These are phyloP conservation scores for Neckera pumila DNA, from an alignment of 225 moss, liverwort and hornwort genomes.

Conservation along the genomic window DNA sequence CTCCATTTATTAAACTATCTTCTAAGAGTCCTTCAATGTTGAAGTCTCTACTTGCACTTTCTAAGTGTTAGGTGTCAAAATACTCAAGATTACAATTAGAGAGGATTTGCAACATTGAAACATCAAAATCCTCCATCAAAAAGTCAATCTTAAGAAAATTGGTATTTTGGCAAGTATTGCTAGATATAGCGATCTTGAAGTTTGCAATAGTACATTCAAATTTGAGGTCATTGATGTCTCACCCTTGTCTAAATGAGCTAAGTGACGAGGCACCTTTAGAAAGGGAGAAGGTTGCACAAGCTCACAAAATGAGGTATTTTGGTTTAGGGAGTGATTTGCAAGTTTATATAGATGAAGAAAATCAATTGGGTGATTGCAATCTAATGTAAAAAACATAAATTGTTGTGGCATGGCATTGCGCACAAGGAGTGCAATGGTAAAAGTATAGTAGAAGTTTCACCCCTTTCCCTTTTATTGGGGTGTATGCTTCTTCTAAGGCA, in stretches of 20 bases:
- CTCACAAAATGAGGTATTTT: too few relatives aligned
- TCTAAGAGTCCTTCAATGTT: background rate
- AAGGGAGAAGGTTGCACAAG: too few relatives aligned
- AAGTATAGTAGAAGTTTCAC: too few relatives aligned
- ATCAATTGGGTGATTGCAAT: too few relatives aligned
- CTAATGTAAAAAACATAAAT: too few relatives aligned
- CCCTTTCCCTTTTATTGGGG: too few relatives aligned
- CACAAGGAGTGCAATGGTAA: too few relatives aligned
- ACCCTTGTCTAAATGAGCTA: fast-evolving
- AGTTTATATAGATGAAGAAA: too few relatives aligned
- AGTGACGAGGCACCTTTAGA: too few relatives aligned
- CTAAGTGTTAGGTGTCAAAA: background rate
- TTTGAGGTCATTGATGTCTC: background rate
- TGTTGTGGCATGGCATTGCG: too few relatives aligned
- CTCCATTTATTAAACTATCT: too few relatives aligned
- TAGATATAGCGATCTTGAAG: fast-evolving
- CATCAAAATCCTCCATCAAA: background rate
- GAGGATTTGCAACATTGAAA: fast-evolving
- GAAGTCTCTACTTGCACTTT: background rate
- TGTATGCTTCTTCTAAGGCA: fast-evolving
- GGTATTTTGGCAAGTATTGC: fast-evolving
- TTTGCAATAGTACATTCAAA: background rate
- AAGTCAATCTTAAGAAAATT: background rate
- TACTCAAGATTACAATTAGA: background rate
- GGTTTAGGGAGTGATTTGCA: too few relatives aligned